phyloP scores from a whole-genome alignment of 805 yeast genomes.

The Maudiozyma saulgeensis region DNA sequence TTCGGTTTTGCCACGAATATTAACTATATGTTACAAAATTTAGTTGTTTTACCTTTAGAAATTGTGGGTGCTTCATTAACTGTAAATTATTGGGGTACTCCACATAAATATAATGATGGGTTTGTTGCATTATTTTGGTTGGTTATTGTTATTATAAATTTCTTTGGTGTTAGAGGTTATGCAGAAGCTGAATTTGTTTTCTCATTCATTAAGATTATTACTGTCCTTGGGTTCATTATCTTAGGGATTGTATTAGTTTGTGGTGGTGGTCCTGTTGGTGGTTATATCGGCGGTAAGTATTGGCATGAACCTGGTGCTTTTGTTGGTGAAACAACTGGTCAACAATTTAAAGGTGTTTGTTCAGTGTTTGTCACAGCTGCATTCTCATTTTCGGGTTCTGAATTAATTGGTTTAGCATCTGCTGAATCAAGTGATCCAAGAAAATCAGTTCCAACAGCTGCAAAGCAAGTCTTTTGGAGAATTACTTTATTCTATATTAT shows the following conservation, averaged over 20 bases:
- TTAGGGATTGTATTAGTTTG: slow-evolving; percentile 39
- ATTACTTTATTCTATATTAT: slow-evolving; percentile 38
- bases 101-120: slow-evolving; percentile 39
- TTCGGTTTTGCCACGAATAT: slow-evolving; percentile 57
- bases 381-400: slow-evolving; percentile 47
- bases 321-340: slow-evolving; percentile 33
- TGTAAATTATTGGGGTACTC: slow-evolving; percentile 41
- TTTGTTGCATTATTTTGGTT: slow-evolving; percentile 42
- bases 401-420: slow-evolving; percentile 42
- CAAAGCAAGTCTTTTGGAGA: slow-evolving; percentile 51
- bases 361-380: slow-evolving; percentile 72
- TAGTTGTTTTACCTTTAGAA: slow-evolving; percentile 43
- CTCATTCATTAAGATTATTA: slow-evolving; percentile 38
- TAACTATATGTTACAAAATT: slow-evolving; percentile 46
- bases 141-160: slow-evolving; percentile 38
- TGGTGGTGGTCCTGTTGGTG: slow-evolving; percentile 45
- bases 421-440: slow-evolving; percentile 42
- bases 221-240: slow-evolving; percentile 40
- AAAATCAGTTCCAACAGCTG: slow-evolving; percentile 41
- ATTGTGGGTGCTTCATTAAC: slow-evolving; percentile 47
- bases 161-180: slow-evolving; percentile 47
- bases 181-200: slow-evolving; percentile 47
- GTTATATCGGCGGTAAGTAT: slow-evolving; percentile 40
- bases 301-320: slow-evolving; percentile 54
- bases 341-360: slow-evolving; percentile 52